A percentile compares a stretch with the other conserved stretches of the same genome.
phyloP scores from a whole-genome alignment of 208 protist species.

The Leptomonas pyrrhocoris region DNA sequence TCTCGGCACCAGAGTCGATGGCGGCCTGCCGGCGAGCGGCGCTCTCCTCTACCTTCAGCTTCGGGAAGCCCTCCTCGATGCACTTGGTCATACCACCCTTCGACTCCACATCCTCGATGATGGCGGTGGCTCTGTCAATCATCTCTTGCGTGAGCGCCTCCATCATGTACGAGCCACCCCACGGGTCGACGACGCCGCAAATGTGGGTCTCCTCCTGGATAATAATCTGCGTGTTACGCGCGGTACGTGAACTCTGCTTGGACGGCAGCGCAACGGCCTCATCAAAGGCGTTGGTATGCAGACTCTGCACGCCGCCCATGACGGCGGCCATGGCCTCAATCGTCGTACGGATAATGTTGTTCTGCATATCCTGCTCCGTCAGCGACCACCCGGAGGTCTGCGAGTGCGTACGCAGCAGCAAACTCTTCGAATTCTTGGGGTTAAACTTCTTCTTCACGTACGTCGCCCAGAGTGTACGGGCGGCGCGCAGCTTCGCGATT shows the following conservation, averaged over 20 bases:
- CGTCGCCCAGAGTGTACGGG: slow-evolving; percentile 93
- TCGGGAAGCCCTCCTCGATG: slow-evolving; percentile 92
- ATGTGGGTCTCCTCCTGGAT: slow-evolving; percentile 94
- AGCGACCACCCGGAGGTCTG: slow-evolving; percentile 97
- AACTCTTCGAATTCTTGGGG: slow-evolving; percentile 89
- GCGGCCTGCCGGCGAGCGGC: slow-evolving; percentile 91
- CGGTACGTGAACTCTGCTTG: slow-evolving; percentile 89
- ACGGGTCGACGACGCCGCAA: slow-evolving; percentile 80
- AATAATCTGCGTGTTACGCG: slow-evolving; percentile 97
- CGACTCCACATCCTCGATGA: slow-evolving; percentile 93
- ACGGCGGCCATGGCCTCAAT: slow-evolving; percentile 97
- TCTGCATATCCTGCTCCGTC: slow-evolving; percentile 96
- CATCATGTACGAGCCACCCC: slow-evolving; percentile 95
- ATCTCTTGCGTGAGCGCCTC: slow-evolving; percentile 94
- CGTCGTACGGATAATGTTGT: slow-evolving; percentile 97
- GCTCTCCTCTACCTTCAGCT: slow-evolving; percentile 95
- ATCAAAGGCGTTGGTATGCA: slow-evolving; percentile 97
- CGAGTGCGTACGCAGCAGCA: slow-evolving; percentile 95
- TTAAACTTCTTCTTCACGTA: slow-evolving; percentile 93
- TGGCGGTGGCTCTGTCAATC: slow-evolving; percentile 60
- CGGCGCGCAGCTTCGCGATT: slow-evolving; percentile 96
- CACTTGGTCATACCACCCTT: slow-evolving; percentile 88
- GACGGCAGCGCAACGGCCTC: slow-evolving; percentile 96
- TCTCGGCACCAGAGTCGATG: slow-evolving; percentile 88
- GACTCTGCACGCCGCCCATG: slow-evolving; percentile 91